These are phyloP conservation scores for Elsinoe ampelina DNA, from an alignment of 2,329 filamentous ascomycete genomes.

Conservation along the genomic window DNA sequence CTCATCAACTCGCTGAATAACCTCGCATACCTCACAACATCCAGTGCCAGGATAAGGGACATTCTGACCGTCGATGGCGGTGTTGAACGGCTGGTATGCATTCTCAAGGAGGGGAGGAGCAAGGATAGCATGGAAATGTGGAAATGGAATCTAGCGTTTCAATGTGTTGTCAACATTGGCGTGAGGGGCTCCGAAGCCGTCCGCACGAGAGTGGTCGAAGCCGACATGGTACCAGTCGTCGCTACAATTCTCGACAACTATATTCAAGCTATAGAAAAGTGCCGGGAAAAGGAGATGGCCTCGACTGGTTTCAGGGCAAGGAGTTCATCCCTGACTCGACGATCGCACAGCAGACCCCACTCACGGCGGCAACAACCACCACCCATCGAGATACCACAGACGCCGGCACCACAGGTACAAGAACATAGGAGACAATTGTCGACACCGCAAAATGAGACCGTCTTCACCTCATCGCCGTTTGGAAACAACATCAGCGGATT, in stretches of 20 bases:
- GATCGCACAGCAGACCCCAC: conserved; percentile 26
- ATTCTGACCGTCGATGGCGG: conserved; percentile 98
- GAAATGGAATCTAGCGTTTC: conserved; percentile 99
- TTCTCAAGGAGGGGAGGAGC: conserved; percentile 92
- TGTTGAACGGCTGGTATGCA: conserved; percentile 91
- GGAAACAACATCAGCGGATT: conserved; percentile 38
- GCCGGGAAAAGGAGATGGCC: conserved; percentile 57
- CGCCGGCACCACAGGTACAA: conserved; percentile 17
- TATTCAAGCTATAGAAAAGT: conserved; percentile 89
- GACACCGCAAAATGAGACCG: conserved; percentile 22
- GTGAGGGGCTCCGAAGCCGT: conserved; percentile 92
- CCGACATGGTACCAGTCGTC: conserved; percentile 98
- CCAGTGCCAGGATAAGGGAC: conserved; percentile 91
- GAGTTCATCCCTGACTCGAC: conserved; percentile 11
- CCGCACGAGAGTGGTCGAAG: conserved; percentile 89
- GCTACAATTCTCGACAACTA: conserved; percentile 98
- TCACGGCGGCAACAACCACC: conserved; percentile 70
- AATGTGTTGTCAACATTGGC: conserved; percentile 98
- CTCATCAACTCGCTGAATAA: conserved; percentile 99
- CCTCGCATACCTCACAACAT: conserved; percentile 95
- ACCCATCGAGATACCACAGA: conserved; percentile 68
- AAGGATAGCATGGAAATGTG: conserved; percentile 99
- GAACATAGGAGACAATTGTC: conserved; percentile 21
- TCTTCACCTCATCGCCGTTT: conserved; percentile 23
- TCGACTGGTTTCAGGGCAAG: background rate